Evolutionary conservation across 2,329 filamentous ascomycete species (phyloP).

Genomic region (Periconia sp.): DNA sequence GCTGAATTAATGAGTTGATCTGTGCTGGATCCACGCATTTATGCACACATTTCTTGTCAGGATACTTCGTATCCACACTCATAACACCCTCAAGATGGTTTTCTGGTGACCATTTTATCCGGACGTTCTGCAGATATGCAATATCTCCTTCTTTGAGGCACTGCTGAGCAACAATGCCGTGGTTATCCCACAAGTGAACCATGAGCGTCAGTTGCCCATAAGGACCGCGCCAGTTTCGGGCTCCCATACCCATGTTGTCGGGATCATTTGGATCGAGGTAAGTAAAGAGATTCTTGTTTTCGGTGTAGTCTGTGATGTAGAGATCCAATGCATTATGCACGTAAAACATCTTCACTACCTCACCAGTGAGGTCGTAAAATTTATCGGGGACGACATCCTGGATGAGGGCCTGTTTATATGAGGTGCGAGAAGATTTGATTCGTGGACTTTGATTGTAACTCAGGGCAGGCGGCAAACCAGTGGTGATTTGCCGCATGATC

Average conservation of each 20-base stretch:
- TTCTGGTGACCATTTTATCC: slow-evolving; percentile 59
- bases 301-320: slow-evolving; percentile 82
- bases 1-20: slow-evolving; percentile 60
- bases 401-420: slow-evolving; percentile 55
- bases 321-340: slow-evolving; percentile 54
- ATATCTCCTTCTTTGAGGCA: slow-evolving; percentile 62
- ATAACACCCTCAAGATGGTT: slow-evolving; percentile 71
- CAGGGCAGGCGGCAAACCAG: background rate
- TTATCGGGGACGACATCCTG: slow-evolving; percentile 58
- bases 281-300: slow-evolving; percentile 65
- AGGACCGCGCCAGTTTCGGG: slow-evolving; percentile 69
- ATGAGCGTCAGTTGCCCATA: slow-evolving; percentile 71
- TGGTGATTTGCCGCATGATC: background rate
- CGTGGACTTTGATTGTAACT: background rate
- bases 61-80: slow-evolving; percentile 59
- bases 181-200: slow-evolving; percentile 69
- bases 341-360: slow-evolving; percentile 64
- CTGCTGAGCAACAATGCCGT: slow-evolving; percentile 61
- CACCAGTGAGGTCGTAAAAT: slow-evolving; percentile 71
- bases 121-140: slow-evolving; percentile 71
- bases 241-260: slow-evolving; percentile 25
- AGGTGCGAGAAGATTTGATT: slow-evolving; percentile 26
- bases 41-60: slow-evolving; percentile 60
- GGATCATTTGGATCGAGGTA: slow-evolving; percentile 46
- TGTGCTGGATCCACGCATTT: slow-evolving; percentile 49